Percentiles rank a stretch among this genome's conserved stretches.
phyloP scores from a whole-genome alignment of 192 early-diverging fungal species.

The Coemansia sp. region DNA sequence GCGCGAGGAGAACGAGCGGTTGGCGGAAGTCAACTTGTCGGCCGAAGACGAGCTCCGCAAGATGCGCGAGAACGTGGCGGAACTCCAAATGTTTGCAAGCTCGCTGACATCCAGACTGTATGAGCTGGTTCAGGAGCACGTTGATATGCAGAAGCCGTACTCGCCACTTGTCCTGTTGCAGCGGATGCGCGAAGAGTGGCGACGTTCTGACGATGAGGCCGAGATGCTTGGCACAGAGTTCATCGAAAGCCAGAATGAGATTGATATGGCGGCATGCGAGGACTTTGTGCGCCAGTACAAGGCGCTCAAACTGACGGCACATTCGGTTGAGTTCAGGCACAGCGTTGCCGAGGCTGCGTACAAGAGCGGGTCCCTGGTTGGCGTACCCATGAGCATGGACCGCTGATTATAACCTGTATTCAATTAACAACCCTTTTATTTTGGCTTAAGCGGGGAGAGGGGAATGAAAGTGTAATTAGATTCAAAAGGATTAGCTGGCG shows the following conservation, averaged over 20 bases:
- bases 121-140: slow-evolving; percentile 54
- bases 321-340: slow-evolving; percentile 28
- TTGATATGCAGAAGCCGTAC: slow-evolving; percentile 54
- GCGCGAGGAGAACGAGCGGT: slow-evolving; percentile 49
- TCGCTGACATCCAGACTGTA: slow-evolving; percentile 53
- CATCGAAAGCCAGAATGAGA: slow-evolving; percentile 8
- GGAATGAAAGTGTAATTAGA: background rate
- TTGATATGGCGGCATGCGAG: slow-evolving; percentile 35
- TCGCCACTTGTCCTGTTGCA: slow-evolving; percentile 37
- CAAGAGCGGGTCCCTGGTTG: slow-evolving; percentile 34
- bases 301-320: slow-evolving; percentile 25
- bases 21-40: slow-evolving; percentile 51
- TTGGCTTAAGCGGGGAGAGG: too few relatives aligned
- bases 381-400: slow-evolving; percentile 47
- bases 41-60: slow-evolving; percentile 45
- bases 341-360: slow-evolving; percentile 41
- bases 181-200: slow-evolving; percentile 20
- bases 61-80: slow-evolving; percentile 52
- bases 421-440: too few relatives aligned
- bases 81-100: slow-evolving; percentile 54
- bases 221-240: slow-evolving; percentile 22
- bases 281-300: slow-evolving; percentile 56
- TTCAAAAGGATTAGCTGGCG: background rate
- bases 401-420: slow-evolving; percentile 12
- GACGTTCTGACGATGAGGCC: slow-evolving; percentile 28